Base-by-base conservation (phyloP, 352 stramenopile species). In the Phytophthora aleatoria region DNA sequence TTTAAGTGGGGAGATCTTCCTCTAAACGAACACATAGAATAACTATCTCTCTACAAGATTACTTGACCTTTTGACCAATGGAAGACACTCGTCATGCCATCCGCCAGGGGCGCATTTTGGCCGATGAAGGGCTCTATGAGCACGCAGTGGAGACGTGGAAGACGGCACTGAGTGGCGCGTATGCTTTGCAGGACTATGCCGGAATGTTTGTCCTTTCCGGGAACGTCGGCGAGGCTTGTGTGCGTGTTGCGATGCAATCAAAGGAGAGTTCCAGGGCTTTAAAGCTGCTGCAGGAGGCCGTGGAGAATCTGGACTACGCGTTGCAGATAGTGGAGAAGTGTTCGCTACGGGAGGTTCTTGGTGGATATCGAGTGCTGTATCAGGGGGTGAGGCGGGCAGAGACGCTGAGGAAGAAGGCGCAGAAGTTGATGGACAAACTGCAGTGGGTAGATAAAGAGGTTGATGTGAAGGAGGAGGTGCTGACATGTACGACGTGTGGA, bases 131-230 rank as follows among this genome's bases (percentile, higher is more conserved):
- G 16, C 62, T 79, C 31, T 49, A 67, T 43, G 63, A 63, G 10
- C 63, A 64, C 24, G 80, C 85, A 1, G 53, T 79, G 33, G 61
- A 61, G 12, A 67, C 69, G 24, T 94, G 85, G 85, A 85, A 79
- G 39, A 57, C 67, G n/a, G 71, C 73, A 2, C 62, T 92, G 35
- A 64, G 64, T 39, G 43, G 50, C 1, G 78, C 85, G 9, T 94
- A 91, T 54, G 50, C 59, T 30, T 39, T 49, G 1, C 69, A 89
- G 28, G 67, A 89, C 64, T 77, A 79, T 31, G 80, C 83, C 2
- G 75, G 58, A 1, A 73, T 86, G 61, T 94, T 91, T 56, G 85
- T 90, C 27, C 60, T 94, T 57, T 83, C 74, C 43, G 79, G 78
- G 59, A 91, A 91, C 57, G 62, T 94, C 10, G 83, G 80, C 10